These are phyloP conservation scores for Keithomyces neogunnii DNA, from an alignment of 2,329 filamentous ascomycete genomes.

Conservation along the genomic window DNA sequence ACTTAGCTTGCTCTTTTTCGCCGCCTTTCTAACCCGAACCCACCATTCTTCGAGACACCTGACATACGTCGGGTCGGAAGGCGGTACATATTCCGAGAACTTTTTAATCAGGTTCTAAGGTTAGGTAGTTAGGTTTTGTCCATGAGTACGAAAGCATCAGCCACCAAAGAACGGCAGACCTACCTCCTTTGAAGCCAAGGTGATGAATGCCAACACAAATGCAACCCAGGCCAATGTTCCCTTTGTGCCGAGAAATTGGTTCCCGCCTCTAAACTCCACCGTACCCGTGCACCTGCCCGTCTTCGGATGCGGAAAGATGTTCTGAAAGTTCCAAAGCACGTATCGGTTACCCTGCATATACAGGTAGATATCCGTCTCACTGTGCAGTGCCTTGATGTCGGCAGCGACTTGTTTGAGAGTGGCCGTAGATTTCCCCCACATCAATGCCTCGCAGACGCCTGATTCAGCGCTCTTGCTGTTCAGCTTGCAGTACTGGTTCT, in stretches of 20 bases:
- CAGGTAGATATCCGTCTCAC: constrained; percentile 23
- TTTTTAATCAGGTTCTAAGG: constrained; percentile 22
- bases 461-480: constrained; percentile 24
- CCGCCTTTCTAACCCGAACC: constrained; percentile 23
- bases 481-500: constrained; percentile 26
- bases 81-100: constrained; percentile 17
- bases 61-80: constrained; percentile 20
- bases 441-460: constrained; percentile 20
- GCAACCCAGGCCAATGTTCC: constrained; percentile 30
- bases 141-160: not conserved
- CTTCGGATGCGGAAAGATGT: constrained; percentile 28
- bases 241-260: constrained; percentile 28
- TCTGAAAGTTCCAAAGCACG: constrained; percentile 32
- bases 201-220: constrained; percentile 30
- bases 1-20: constrained; percentile 25
- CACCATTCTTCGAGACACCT: constrained; percentile 24
- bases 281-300: constrained; percentile 28
- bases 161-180: constrained; percentile 3
- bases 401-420: constrained; percentile 20
- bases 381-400: constrained; percentile 16
- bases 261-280: constrained; percentile 30
- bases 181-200: constrained; percentile 26
- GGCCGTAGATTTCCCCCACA: constrained; percentile 17
- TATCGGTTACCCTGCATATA: constrained; percentile 32
- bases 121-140: not conserved